phyloP scores from a whole-genome alignment of 345 rosid genomes.

The Gossypium sturtianum region DNA sequence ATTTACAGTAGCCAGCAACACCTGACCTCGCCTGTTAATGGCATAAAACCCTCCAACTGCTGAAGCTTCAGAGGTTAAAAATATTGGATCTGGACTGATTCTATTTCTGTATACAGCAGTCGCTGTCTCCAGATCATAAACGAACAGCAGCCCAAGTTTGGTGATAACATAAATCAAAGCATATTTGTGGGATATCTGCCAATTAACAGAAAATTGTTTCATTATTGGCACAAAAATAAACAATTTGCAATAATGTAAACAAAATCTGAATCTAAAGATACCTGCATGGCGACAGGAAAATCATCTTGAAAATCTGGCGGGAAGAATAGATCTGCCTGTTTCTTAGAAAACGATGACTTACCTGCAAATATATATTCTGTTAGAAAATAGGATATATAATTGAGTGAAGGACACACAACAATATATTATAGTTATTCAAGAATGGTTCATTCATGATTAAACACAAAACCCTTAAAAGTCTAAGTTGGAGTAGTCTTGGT shows the following conservation, averaged over 20 bases:
- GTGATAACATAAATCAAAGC: slow-evolving; percentile 88
- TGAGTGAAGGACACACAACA: background rate
- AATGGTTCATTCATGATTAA: background rate
- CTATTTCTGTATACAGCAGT: slow-evolving; percentile 95
- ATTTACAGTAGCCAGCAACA: slow-evolving; percentile 82
- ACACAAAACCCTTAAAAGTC: background rate
- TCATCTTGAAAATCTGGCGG: slow-evolving; percentile 99
- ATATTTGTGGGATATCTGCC: slow-evolving; percentile 95
- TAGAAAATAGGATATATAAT: background rate
- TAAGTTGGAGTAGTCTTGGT: background rate
- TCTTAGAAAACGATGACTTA: slow-evolving; percentile 87
- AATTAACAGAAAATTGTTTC: slow-evolving; percentile 14
- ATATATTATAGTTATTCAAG: background rate
- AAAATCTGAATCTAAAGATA: slow-evolving; percentile 22
- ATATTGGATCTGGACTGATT: slow-evolving; percentile 98
- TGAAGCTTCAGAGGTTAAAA: slow-evolving; percentile 95
- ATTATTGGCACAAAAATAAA: slow-evolving; percentile 4
- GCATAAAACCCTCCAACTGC: slow-evolving; percentile 89
- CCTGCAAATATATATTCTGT: slow-evolving; percentile 41
- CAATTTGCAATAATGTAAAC: background rate
- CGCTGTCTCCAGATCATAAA: slow-evolving; percentile 96
- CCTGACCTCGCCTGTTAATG: slow-evolving; percentile 87
- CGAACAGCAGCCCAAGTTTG: slow-evolving; percentile 94
- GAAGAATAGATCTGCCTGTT: slow-evolving; percentile 96
- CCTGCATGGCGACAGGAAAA: slow-evolving; percentile 99